These are phyloP conservation scores for Euphorbia celastroides DNA, from an alignment of 441 rosid genomes.

Conservation along the genomic window DNA sequence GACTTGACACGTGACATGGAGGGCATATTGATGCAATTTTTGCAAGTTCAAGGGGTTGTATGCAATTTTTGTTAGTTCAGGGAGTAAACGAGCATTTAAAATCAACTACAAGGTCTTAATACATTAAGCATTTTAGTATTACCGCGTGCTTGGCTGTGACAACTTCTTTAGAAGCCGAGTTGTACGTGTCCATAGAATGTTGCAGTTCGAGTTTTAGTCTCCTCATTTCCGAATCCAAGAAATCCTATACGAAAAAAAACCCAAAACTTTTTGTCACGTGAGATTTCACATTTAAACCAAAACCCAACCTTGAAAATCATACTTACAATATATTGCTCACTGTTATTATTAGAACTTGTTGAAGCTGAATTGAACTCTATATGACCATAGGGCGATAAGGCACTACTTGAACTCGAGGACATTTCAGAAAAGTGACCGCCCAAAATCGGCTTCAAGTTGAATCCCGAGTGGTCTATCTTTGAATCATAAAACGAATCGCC, in stretches of 20 bases:
- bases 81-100: too few relatives aligned
- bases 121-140: slow-evolving; percentile 15
- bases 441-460: slow-evolving; percentile 7
- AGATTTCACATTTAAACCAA: too few relatives aligned
- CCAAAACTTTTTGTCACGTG: too few relatives aligned
- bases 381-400: slow-evolving; percentile 27
- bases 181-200: slow-evolving; percentile 33
- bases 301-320: too few relatives aligned
- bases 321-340: slow-evolving; percentile 38
- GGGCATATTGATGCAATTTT: too few relatives aligned
- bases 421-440: slow-evolving; percentile 25
- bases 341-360: slow-evolving; percentile 23
- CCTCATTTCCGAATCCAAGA: slow-evolving; percentile 39
- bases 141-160: slow-evolving; percentile 33
- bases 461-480: slow-evolving; percentile 6
- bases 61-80: too few relatives aligned
- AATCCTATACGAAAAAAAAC: slow-evolving; percentile 21
- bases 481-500: slow-evolving; percentile 14
- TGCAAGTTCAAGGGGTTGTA: too few relatives aligned
- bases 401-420: neutral
- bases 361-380: slow-evolving; percentile 26
- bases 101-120: too few relatives aligned
- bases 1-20: too few relatives aligned
- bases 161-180: slow-evolving; percentile 33
- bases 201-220: slow-evolving; percentile 48